phyloP scores from a whole-genome alignment of 768 basidiomycete species.

The Favolaschia claudopus region DNA sequence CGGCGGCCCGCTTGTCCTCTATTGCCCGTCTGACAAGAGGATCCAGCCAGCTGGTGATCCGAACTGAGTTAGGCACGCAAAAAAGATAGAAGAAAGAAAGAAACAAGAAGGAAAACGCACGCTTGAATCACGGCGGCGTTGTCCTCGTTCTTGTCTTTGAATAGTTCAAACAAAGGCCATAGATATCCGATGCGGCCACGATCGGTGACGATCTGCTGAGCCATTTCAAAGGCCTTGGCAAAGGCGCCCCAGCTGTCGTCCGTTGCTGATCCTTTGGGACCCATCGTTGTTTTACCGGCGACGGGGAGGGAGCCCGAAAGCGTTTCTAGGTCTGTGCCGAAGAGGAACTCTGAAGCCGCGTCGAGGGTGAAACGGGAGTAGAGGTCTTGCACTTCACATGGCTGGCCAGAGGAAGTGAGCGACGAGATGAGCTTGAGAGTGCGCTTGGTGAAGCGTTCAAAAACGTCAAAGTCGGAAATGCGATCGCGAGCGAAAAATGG shows the following conservation, averaged over 20 bases:
- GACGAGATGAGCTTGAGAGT: conserved; percentile 58
- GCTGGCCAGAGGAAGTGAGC: conserved; percentile 42
- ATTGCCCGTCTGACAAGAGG: conserved; percentile 66
- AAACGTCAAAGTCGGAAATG: conserved; percentile 72
- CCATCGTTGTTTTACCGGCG: conserved; percentile 52
- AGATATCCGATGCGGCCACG: conserved; percentile 60
- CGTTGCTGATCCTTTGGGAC: conserved; percentile 67
- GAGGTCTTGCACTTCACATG: conserved; percentile 74
- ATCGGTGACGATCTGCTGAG: conserved; percentile 58
- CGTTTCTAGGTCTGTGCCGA: conserved; percentile 70
- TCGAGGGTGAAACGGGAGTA: conserved; percentile 75
- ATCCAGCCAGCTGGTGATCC: conserved; percentile 55
- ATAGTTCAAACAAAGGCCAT: conserved; percentile 70
- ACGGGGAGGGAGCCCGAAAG: conserved; percentile 61
- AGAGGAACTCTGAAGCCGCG: conserved; percentile 76
- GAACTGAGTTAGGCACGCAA: conserved; percentile 25
- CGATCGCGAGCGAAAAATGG: conserved; percentile 82
- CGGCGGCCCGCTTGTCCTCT: conserved; percentile 48
- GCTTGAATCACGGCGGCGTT: conserved; percentile 60
- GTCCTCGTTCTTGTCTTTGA: conserved; percentile 57
- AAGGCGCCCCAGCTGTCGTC: conserved; percentile 70
- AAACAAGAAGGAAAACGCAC: conserved; percentile 30
- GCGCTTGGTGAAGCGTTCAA: conserved; percentile 61
- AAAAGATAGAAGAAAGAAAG: conserved; percentile 35
- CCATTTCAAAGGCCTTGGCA: conserved; percentile 63